Percentiles rank a stretch among this genome's conserved stretches.
phyloP scores from a whole-genome alignment of 129 eudicot species.

The Gnaphalium uliginosum region DNA sequence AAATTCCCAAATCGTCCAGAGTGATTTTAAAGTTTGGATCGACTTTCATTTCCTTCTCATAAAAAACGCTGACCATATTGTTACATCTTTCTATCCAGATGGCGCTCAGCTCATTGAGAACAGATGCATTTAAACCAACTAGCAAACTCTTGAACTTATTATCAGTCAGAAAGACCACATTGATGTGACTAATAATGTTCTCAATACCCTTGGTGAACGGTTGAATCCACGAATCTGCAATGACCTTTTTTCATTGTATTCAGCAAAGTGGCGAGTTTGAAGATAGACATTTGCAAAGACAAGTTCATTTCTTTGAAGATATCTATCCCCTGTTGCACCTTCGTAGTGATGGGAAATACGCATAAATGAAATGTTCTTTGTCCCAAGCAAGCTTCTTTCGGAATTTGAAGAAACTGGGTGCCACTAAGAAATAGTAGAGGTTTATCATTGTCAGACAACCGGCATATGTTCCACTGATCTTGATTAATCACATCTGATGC shows the following conservation, averaged over 20 bases:
- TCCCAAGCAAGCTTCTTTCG: not conserved
- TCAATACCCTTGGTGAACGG: constrained; percentile 31
- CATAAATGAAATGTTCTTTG: constrained; percentile 24
- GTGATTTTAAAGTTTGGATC: not conserved
- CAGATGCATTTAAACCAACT: constrained; percentile 18
- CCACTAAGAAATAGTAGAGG: constrained; percentile 17
- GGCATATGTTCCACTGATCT: constrained; percentile 36
- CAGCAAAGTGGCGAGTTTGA: not conserved
- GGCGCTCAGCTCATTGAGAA: constrained; percentile 30
- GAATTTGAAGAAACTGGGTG: constrained; percentile 24
- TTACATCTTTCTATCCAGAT: constrained; percentile 52
- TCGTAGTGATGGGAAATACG: constrained; percentile 26
- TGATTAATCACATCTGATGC: not conserved
- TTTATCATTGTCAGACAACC: constrained; percentile 16
- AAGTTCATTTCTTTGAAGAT: constrained; percentile 36
- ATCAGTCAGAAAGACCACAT: constrained; percentile 33
- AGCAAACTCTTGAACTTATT: constrained; percentile 28
- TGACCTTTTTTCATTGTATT: constrained; percentile 10
- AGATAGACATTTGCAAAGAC: constrained; percentile 32
- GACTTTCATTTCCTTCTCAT: constrained; percentile 7
- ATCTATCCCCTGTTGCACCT: constrained; percentile 11
- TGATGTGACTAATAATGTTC: constrained; percentile 8
- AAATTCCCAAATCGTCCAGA: constrained; percentile 29
- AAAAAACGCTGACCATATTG: constrained; percentile 25
- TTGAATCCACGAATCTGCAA: constrained; percentile 44